Evolutionary conservation across 306 rosid species (phyloP).

Genomic region (Alnus rubra): DNA sequence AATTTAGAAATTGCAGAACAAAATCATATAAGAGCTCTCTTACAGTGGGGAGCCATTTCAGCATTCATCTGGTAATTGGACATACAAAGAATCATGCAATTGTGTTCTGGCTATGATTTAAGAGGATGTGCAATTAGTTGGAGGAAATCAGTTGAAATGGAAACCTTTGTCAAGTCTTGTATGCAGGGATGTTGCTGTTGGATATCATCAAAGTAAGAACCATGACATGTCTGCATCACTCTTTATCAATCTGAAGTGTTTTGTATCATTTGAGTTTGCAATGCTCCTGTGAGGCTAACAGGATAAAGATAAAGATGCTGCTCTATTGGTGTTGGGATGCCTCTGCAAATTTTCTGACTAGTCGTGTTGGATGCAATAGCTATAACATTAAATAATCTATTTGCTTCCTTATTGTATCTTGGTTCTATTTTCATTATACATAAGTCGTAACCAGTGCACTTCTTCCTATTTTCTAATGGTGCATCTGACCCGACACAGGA

Average conservation of each 20-base stretch:
- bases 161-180: background rate
- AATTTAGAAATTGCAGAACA: conserved; percentile 8
- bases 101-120: background rate
- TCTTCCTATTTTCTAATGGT: background rate
- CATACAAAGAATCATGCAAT: background rate
- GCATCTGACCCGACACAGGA: background rate
- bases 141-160: background rate
- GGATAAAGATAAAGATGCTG: background rate
- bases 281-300: background rate
- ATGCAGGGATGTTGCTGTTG: background rate
- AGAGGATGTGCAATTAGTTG: background rate
- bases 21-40: background rate
- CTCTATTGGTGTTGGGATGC: background rate
- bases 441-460: background rate
- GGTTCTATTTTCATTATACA: background rate
- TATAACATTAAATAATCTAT: background rate
- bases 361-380: background rate
- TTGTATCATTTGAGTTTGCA: background rate
- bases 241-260: background rate
- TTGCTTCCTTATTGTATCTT: background rate
- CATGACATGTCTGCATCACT: background rate
- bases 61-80: background rate
- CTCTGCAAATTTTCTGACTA: background rate
- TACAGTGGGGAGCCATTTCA: background rate
- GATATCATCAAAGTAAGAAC: background rate